A percentile compares a stretch with the other conserved stretches of the same genome.
Evolutionary conservation across 306 rosid species (phyloP).

Genomic region (Casuarina equisetifolia): DNA sequence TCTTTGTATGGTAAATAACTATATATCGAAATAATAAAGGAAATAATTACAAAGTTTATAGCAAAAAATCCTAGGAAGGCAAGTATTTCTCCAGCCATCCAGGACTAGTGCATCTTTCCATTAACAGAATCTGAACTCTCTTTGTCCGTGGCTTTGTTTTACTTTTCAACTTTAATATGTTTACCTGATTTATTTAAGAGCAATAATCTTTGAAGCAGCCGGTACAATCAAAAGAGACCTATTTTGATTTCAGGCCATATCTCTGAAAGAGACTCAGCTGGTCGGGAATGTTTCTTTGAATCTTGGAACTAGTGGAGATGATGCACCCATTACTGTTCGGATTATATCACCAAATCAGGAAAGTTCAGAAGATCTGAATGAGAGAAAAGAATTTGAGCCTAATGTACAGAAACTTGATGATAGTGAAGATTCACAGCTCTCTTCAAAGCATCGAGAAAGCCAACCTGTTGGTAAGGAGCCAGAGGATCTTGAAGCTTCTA

Average conservation of each 20-base stretch:
- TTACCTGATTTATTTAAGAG: slow-evolving; percentile 18
- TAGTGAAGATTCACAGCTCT: slow-evolving; percentile 40
- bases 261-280: slow-evolving; percentile 79
- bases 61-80: too few species aligned
- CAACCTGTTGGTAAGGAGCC: slow-evolving; percentile 32
- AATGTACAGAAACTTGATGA: slow-evolving; percentile 26
- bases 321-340: slow-evolving; percentile 62
- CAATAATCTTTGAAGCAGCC: slow-evolving; percentile 10
- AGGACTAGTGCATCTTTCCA: too few species aligned
- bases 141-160: background rate
- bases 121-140: background rate
- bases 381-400: slow-evolving; percentile 21
- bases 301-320: slow-evolving; percentile 51
- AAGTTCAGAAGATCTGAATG: slow-evolving; percentile 34
- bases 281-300: slow-evolving; percentile 59
- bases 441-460: slow-evolving; percentile 36
- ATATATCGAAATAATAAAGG: too few species aligned
- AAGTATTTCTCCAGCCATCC: too few species aligned
- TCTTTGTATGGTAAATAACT: too few species aligned
- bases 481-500: slow-evolving; percentile 31
- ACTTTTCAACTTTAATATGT: slow-evolving; percentile 1
- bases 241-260: slow-evolving; percentile 71
- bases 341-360: slow-evolving; percentile 56
- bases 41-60: too few species aligned
- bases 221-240: slow-evolving; percentile 27